These are phyloP conservation scores for Balamuthia mandrillaris DNA, from an alignment of 208 protist species.

Conservation along the genomic window DNA sequence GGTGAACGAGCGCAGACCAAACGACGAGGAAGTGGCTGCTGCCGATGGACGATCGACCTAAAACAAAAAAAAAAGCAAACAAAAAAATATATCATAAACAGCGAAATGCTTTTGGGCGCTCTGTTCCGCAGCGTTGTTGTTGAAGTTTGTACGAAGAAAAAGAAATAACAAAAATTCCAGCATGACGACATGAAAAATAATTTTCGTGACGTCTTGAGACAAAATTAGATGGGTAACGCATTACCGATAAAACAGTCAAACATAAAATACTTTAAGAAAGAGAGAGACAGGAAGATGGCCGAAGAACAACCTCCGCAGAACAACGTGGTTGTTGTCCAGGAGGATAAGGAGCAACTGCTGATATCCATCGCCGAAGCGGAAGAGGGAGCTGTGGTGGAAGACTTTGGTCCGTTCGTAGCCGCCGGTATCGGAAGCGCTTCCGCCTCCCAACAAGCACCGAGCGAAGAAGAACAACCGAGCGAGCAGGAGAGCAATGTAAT, in stretches of 20 bases:
- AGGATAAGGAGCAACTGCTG: too few relatives aligned
- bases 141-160: neutral
- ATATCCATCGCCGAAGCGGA: too few relatives aligned
- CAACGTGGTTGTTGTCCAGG: too few relatives aligned
- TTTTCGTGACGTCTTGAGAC: neutral
- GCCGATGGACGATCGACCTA: neutral
- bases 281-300: neutral
- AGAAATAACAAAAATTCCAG: too few relatives aligned
- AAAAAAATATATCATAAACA: neutral
- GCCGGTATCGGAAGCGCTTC: too few relatives aligned
- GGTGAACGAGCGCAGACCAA: conserved; percentile 75
- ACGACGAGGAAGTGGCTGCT: neutral
- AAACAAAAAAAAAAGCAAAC: neutral
- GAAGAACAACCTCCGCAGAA: too few relatives aligned
- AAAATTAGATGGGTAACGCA: neutral
- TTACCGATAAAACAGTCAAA: neutral
- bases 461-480: too few relatives aligned
- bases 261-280: neutral
- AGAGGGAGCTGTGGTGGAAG: too few relatives aligned
- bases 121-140: neutral
- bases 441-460: too few relatives aligned
- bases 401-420: too few relatives aligned
- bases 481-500: too few relatives aligned
- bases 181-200: too few relatives aligned
- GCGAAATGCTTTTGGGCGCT: neutral